Conservation (phyloP, 495 filamentous ascomycete species). For the Pyrenopolyporus hunteri region DNA sequence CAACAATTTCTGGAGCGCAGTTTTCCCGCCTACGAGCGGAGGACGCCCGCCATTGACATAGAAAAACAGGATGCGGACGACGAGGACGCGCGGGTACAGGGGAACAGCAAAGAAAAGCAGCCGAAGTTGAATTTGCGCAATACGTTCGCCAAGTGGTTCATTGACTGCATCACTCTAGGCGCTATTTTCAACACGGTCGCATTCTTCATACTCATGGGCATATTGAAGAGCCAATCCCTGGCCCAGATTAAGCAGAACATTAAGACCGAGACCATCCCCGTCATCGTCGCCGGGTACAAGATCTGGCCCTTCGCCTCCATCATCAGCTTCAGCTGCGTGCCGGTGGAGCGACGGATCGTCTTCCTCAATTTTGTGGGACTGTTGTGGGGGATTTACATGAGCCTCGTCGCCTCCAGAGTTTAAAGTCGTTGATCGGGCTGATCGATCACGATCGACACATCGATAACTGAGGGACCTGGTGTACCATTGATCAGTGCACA, state of each 20-base stretch:
- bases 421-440: conserved; percentile 27
- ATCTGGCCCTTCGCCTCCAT: conserved; percentile 47
- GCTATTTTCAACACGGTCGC: conserved; percentile 44
- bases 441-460: conserved; percentile 32
- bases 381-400: conserved; percentile 47
- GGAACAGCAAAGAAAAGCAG: conserved; percentile 7
- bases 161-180: conserved; percentile 45
- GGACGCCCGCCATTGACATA: conserved; percentile 14
- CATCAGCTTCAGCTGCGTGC: conserved; percentile 44
- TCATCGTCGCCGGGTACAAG: conserved; percentile 44
- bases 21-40: conserved; percentile 43
- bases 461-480: conserved; percentile 7
- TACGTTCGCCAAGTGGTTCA: conserved; percentile 44
- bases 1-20: conserved; percentile 42
- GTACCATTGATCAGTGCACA: conserved; percentile 23
- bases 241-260: conserved; percentile 34
- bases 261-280: conserved; percentile 40
- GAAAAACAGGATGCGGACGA: conserved; percentile 35
- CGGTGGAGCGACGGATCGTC: conserved; percentile 44
- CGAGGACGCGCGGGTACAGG: conserved; percentile 10
- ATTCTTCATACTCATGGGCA: conserved; percentile 44
- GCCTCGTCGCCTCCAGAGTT: conserved; percentile 43
- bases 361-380: conserved; percentile 46
- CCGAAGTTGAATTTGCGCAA: conserved; percentile 40
- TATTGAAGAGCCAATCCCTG: conserved; percentile 36